A percentile compares a stretch with the other conserved stretches of the same genome.
Evolutionary conservation across 108 stramenopile species (phyloP).

Genomic region (Fistulifera solaris): DNA sequence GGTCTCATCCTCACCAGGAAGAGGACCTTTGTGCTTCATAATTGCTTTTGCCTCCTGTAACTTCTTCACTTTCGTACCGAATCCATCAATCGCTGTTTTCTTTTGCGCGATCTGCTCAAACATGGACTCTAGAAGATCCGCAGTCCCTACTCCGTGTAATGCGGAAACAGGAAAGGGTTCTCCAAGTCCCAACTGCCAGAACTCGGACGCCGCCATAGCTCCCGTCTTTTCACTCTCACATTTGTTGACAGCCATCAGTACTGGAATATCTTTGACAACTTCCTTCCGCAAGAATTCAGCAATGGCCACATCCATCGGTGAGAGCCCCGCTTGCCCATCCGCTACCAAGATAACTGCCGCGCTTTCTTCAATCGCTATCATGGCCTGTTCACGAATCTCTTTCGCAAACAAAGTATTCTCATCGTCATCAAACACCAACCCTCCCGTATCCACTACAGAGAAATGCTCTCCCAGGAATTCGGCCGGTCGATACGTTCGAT

Average conservation of each 20-base stretch:
- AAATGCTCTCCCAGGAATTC: slow-evolving; percentile 89
- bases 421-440: slow-evolving; percentile 91
- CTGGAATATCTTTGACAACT: slow-evolving; percentile 67
- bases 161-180: slow-evolving; percentile 92
- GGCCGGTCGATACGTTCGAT: slow-evolving; percentile 87
- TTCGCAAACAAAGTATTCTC: slow-evolving; percentile 82
- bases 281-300: slow-evolving; percentile 84
- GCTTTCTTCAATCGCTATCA: slow-evolving; percentile 89
- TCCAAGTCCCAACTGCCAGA: slow-evolving; percentile 93
- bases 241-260: slow-evolving; percentile 91
- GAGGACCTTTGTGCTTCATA: slow-evolving; percentile 44
- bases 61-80: slow-evolving; percentile 73
- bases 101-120: slow-evolving; percentile 71
- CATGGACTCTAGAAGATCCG: slow-evolving; percentile 84
- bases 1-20: slow-evolving; percentile 71
- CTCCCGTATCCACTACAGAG: slow-evolving; percentile 91
- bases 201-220: slow-evolving; percentile 73
- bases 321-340: slow-evolving; percentile 85
- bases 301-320: slow-evolving; percentile 73
- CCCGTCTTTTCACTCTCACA: slow-evolving; percentile 87
- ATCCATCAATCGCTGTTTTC: slow-evolving; percentile 54
- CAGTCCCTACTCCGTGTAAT: slow-evolving; percentile 92
- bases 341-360: slow-evolving; percentile 84
- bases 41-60: slow-evolving; percentile 51
- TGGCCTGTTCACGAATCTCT: slow-evolving; percentile 89